A percentile compares a stretch with the other conserved stretches of the same genome.
Conservation (phyloP, 2,329 filamentous ascomycete species). For the Leptographium wingfieldii region DNA sequence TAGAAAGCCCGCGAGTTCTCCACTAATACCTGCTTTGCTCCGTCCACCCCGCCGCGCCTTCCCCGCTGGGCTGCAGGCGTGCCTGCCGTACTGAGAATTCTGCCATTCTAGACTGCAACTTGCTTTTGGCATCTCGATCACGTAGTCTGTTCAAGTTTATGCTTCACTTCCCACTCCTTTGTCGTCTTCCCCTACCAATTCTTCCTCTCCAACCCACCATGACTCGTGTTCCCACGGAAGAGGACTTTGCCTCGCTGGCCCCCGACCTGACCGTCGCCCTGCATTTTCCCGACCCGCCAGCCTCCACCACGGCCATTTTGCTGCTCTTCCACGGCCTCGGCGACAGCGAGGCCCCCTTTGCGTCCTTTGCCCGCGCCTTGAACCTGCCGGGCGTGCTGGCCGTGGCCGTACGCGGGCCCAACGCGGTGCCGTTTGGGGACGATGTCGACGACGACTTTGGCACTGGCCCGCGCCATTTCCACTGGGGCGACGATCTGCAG, state of each 20-base stretch:
- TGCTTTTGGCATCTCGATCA: not conserved
- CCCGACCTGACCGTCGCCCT: conserved; percentile 30
- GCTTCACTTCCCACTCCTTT: not conserved
- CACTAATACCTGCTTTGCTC: not conserved
- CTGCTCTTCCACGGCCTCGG: conserved; percentile 77
- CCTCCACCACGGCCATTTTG: conserved; percentile 60
- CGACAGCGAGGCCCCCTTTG: conserved; percentile 58
- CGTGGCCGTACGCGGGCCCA: conserved; percentile 60
- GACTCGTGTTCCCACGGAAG: conserved; percentile 32
- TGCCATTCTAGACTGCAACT: too few species aligned
- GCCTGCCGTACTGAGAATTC: too few species aligned
- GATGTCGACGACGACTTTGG: conserved; percentile 10
- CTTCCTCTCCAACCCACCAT: not conserved
- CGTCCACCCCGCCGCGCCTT: too few species aligned
- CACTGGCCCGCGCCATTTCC: conserved; percentile 27
- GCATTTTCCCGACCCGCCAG: conserved; percentile 38
- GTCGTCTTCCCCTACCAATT: not conserved
- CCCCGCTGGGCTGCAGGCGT: too few species aligned
- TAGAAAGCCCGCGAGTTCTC: not conserved
- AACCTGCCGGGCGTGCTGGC: conserved; percentile 65
- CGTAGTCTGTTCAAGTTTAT: not conserved
- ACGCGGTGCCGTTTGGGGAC: conserved; percentile 51
- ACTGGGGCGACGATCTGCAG: conserved; percentile 57
- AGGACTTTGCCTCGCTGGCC: conserved; percentile 34
- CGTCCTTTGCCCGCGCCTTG: conserved; percentile 53